Conservation (phyloP, 805 yeast species). For the Saccharomycodes ludwigii region DNA sequence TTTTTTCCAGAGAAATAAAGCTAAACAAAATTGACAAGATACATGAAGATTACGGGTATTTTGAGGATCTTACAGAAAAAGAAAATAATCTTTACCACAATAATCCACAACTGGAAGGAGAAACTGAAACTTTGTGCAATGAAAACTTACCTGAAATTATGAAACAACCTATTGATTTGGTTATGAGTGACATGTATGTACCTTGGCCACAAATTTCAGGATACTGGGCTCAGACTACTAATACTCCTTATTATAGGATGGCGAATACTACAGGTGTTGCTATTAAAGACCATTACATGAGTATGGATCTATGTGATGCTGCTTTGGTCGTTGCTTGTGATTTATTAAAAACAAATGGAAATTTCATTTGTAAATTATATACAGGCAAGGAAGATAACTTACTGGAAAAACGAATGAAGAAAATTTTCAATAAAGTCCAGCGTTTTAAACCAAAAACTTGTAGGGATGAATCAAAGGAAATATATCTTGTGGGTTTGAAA, state of each 20-base stretch:
- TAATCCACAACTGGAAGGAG: conserved; percentile 3
- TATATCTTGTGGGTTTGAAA: conserved; percentile 61
- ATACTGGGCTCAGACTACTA: conserved; percentile 53
- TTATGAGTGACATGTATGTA: conserved; percentile 76
- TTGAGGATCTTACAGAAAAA: conserved; percentile 12
- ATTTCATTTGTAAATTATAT: conserved; percentile 70
- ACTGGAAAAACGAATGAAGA: conserved; percentile 46
- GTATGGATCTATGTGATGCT: conserved; percentile 85
- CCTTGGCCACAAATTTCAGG: conserved; percentile 41
- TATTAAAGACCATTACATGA: conserved; percentile 68
- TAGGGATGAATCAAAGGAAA: conserved; percentile 67
- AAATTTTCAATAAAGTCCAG: conserved; percentile 48
- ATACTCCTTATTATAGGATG: conserved; percentile 80
- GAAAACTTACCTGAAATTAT: not conserved
- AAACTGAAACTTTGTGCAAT: conserved; percentile 2
- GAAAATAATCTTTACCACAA: conserved; percentile 11
- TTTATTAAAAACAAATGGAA: conserved; percentile 58
- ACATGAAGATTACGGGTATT: conserved; percentile 17
- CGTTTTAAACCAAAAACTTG: conserved; percentile 76
- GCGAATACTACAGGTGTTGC: conserved; percentile 80
- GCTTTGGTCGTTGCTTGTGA: conserved; percentile 68
- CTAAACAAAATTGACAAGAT: conserved; percentile 25
- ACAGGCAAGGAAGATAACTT: conserved; percentile 67
- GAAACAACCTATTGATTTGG: conserved; percentile 42
- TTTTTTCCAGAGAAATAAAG: conserved; percentile 27